These are phyloP conservation scores for Vinca minor DNA, from an alignment of 257 asterid species.

Conservation along the genomic window DNA sequence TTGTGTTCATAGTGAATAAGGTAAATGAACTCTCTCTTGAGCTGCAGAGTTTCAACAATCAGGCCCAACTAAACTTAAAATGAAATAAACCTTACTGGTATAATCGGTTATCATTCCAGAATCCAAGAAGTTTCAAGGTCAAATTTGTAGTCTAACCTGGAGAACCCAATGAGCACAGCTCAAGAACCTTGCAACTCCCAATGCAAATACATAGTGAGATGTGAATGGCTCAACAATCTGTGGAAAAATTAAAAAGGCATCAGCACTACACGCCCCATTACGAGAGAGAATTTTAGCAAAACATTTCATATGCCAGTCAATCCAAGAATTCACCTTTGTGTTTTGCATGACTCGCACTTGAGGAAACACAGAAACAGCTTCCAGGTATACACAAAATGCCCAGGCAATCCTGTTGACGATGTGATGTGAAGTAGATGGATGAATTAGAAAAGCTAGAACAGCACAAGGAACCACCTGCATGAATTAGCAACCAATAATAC, in stretches of 20 bases:
- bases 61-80: neutral
- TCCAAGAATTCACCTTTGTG: slow-evolving; percentile 28
- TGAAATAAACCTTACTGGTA: neutral
- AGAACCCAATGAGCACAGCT: slow-evolving; percentile 54
- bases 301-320: neutral
- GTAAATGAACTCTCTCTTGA: neutral
- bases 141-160: slow-evolving; percentile 29
- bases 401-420: slow-evolving; percentile 32
- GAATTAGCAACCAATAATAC: neutral
- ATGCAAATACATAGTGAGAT: slow-evolving; percentile 46
- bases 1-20: neutral
- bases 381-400: slow-evolving; percentile 46
- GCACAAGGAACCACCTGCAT: slow-evolving; percentile 44
- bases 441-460: slow-evolving; percentile 33
- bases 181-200: slow-evolving; percentile 49
- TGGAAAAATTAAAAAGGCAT: neutral
- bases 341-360: slow-evolving; percentile 49
- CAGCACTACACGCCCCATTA: neutral
- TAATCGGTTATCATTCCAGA: neutral
- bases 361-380: slow-evolving; percentile 47
- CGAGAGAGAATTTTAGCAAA: neutral
- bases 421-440: slow-evolving; percentile 44
- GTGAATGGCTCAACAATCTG: slow-evolving; percentile 52
- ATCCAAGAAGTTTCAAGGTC: neutral
- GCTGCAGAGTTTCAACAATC: too few species aligned